Base-by-base conservation (phyloP, 2,329 filamentous ascomycete species). In the Cytospora piceae region DNA sequence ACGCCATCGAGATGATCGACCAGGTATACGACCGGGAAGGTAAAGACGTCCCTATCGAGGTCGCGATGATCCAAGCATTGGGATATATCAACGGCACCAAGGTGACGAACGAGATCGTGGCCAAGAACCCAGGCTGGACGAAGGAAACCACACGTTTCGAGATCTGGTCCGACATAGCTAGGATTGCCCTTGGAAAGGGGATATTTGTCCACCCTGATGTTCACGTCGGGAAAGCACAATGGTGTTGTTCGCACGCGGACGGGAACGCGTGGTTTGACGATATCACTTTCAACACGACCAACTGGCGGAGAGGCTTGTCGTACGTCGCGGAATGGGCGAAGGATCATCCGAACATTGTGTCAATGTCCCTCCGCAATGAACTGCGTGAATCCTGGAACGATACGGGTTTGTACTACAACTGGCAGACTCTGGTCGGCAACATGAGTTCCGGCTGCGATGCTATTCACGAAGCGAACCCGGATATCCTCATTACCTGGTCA, bases 241-340 rank as follows among this genome's bases (percentile, higher is more conserved):
- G 77, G 77, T 80, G 83, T 70, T 85, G 83, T 70, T 77, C 74
- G 32, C 78, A 78, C 62, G 75, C 73, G 0, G 83, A 85, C 69
- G 83, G 82, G 31, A 84, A 84, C 70, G 75, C 79, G 53, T 85
- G 83, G 83, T 85, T 85, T 71, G 82, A 82, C 53, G 85, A 87
- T 72, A 77, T 79, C 8, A 76, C 82, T 70, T 88, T 88, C 72
- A 73, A 83, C 67, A 77, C 81, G 0, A 73, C 74, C 1, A 83
- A 83, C 29, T 88, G 85, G 86, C 79, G 78, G 51, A 79, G 85
- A 24, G 85, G 84, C 2, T 77, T 85, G 39, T 74, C 77, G 1
- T 85, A 82, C 70, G 85, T 88, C 73, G 80, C 71, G 65, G 68
- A 74, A 22, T 81, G 81, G 77, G 77, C 78, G 12, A 72, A 76